phyloP scores from a whole-genome alignment of 1,284 basidiomycete genomes.

The Heliocybe sulcata region DNA sequence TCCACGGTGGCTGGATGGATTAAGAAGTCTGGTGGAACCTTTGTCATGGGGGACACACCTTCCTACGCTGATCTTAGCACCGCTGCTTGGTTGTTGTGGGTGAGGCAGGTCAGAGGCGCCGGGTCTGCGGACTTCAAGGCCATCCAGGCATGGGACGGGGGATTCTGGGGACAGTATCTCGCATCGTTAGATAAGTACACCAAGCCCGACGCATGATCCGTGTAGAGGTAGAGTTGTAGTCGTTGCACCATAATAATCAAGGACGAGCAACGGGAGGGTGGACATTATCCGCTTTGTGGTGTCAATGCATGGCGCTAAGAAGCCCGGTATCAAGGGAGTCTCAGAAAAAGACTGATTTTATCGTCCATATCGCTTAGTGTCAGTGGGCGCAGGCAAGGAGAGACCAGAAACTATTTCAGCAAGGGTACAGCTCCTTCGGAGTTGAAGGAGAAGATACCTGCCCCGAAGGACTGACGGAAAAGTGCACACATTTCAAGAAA shows the following conservation, averaged over 20 bases:
- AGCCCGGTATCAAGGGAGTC: no score
- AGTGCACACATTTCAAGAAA: no score
- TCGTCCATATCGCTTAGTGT: no score
- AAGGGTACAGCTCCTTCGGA: no score
- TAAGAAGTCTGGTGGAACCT: neutral
- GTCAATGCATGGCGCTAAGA: no score
- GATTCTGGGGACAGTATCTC: slow-evolving; percentile 7
- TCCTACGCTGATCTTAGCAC: slow-evolving; percentile 7
- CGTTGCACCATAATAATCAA: neutral
- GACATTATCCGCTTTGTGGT: no score
- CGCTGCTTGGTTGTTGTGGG: slow-evolving; percentile 6
- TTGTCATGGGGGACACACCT: slow-evolving; percentile 1
- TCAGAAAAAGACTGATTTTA: no score
- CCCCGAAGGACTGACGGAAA: no score
- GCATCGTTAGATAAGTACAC: slow-evolving; percentile 6
- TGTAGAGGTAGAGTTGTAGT: neutral
- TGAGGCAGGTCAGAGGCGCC: slow-evolving; percentile 4
- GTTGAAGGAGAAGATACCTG: no score
- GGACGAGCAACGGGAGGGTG: no score
- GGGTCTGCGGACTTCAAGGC: slow-evolving; percentile 7
- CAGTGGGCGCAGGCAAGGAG: no score
- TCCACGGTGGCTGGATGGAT: neutral
- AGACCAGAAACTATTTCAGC: no score
- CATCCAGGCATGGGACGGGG: slow-evolving; percentile 6
- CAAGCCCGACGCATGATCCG: slow-evolving; percentile 6